A percentile compares a stretch with the other conserved stretches of the same genome.
These are phyloP conservation scores for Pythium oligandrum DNA, from an alignment of 352 stramenopile species.

Conservation along the genomic window DNA sequence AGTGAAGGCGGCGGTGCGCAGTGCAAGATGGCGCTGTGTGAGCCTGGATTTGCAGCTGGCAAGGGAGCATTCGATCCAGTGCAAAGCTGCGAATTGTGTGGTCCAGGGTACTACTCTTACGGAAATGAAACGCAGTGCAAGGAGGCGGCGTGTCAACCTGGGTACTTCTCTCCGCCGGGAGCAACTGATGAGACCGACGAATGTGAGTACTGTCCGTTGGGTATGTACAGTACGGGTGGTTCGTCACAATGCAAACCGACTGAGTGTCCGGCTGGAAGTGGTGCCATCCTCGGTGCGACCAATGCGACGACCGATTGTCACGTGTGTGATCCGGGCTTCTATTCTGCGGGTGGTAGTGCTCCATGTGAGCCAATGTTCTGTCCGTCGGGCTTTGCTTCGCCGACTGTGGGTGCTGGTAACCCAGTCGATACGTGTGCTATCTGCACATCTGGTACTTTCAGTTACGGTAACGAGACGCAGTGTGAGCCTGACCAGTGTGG, in stretches of 20 bases:
- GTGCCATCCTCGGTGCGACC: conserved; percentile 22
- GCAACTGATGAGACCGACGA: conserved; percentile 18
- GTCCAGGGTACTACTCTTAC: conserved; percentile 29
- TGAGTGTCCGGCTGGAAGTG: conserved; percentile 27
- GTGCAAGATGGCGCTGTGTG: conserved; percentile 32
- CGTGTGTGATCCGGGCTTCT: conserved; percentile 26
- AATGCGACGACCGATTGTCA: conserved; percentile 21
- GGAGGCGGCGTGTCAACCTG: conserved; percentile 23
- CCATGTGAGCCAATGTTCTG: conserved; percentile 30
- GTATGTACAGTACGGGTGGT: conserved; percentile 31
- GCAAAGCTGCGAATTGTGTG: conserved; percentile 28
- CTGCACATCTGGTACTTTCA: conserved; percentile 26
- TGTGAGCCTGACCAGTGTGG: conserved; percentile 24
- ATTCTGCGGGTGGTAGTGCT: conserved; percentile 26
- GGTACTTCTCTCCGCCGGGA: conserved; percentile 33
- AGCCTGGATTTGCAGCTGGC: conserved; percentile 32
- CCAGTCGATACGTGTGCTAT: conserved; percentile 20
- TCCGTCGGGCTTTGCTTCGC: conserved; percentile 22
- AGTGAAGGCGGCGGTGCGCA: conserved; percentile 26
- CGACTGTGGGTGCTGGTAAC: conserved; percentile 10
- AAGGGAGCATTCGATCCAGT: conserved; percentile 21
- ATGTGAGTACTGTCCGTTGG: conserved; percentile 30
- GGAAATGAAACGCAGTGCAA: conserved; percentile 29
- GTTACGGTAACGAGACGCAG: conserved; percentile 29
- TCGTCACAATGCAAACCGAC: conserved; percentile 29